Percentiles rank a stretch among this genome's conserved stretches.
Conservation (phyloP, 2,329 filamentous ascomycete species). For the Fusarium luffae region DNA sequence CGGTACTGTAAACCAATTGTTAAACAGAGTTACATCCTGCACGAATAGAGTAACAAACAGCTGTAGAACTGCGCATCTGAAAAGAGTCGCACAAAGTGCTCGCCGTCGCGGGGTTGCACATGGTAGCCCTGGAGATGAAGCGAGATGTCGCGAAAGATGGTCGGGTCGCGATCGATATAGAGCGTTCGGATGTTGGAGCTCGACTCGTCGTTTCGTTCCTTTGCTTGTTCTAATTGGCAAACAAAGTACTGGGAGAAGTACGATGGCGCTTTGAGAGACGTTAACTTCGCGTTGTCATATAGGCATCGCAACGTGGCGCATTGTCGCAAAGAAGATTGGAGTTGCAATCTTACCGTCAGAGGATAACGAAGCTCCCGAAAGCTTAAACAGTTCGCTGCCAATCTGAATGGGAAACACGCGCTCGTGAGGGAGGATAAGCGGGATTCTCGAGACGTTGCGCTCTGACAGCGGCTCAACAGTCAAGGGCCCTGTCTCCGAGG, state of each 20-base stretch:
- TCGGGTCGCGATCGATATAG: constrained; percentile 94
- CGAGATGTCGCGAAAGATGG: constrained; percentile 88
- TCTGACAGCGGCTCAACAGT: constrained; percentile 46
- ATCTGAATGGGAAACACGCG: constrained; percentile 82
- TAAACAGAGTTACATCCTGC: neutral
- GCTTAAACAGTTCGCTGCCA: constrained; percentile 76
- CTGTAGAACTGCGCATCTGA: constrained; percentile 96
- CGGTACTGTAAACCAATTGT: constrained; percentile 68
- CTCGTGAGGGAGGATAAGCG: constrained; percentile 72
- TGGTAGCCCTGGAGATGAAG: constrained; percentile 94
- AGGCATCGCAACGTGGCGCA: neutral
- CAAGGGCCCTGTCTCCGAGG: constrained; percentile 42
- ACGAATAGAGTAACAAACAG: constrained; percentile 60
- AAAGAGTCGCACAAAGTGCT: constrained; percentile 91
- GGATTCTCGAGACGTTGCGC: constrained; percentile 59
- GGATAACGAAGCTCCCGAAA: constrained; percentile 78
- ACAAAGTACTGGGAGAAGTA: constrained; percentile 97
- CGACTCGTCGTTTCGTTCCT: constrained; percentile 66
- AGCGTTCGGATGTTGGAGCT: constrained; percentile 74
- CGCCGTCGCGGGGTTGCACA: constrained; percentile 80
- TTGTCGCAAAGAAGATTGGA: constrained; percentile 12
- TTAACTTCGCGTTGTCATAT: constrained; percentile 14
- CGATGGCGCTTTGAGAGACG: constrained; percentile 75
- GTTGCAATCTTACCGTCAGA: constrained; percentile 69
- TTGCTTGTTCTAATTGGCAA: constrained; percentile 77